Percentiles rank a stretch among this genome's conserved stretches.
phyloP scores from a whole-genome alignment of 768 basidiomycete species.

The Suillus discolor region DNA sequence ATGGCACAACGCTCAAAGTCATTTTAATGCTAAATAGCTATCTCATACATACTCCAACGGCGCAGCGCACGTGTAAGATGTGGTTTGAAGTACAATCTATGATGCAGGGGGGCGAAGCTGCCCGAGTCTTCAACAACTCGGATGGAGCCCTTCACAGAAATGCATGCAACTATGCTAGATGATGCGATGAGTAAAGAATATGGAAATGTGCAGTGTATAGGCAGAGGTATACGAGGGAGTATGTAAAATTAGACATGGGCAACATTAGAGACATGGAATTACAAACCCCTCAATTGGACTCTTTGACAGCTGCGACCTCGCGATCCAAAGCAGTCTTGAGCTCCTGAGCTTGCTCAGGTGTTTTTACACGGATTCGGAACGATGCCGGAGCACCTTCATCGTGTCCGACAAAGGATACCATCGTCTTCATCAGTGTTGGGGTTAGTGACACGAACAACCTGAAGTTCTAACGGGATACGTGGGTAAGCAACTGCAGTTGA shows the following conservation, averaged over 20 bases:
- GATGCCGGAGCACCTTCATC: constrained; percentile 56
- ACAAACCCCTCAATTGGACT: background rate
- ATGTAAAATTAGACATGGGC: background rate
- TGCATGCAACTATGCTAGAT: constrained; percentile 6
- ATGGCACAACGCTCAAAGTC: constrained; percentile 92
- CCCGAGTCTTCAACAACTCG: constrained; percentile 1
- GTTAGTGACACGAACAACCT: constrained; percentile 61
- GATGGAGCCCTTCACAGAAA: background rate
- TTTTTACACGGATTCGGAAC: constrained; percentile 64
- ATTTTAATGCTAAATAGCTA: constrained; percentile 62
- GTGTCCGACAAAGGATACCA: constrained; percentile 70
- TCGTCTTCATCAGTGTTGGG: constrained; percentile 52
- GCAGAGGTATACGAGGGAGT: background rate
- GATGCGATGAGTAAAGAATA: background rate
- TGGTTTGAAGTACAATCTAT: background rate
- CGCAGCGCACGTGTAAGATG: constrained; percentile 4
- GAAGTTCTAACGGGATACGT: constrained; percentile 62
- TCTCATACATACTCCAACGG: background rate
- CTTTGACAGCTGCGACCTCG: constrained; percentile 55
- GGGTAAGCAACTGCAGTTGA: background rate
- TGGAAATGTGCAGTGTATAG: background rate
- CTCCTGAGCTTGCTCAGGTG: constrained; percentile 56
- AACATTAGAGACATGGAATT: background rate
- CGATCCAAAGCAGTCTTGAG: constrained; percentile 62
- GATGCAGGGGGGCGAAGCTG: background rate